phyloP scores from a whole-genome alignment of 116 monocot genomes.

The Posidonia oceanica region DNA sequence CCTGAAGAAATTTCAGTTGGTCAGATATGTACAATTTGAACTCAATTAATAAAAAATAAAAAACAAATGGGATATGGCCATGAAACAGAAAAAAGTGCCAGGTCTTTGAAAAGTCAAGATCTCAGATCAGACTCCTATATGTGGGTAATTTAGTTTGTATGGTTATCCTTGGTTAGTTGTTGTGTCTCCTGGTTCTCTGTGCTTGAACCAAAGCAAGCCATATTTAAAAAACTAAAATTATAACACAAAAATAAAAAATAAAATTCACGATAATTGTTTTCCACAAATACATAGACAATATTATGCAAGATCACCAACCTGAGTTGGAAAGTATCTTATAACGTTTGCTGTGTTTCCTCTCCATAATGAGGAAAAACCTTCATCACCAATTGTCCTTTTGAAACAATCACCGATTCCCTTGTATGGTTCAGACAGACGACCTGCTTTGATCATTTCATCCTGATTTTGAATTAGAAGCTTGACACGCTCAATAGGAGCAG shows the following conservation, averaged over 20 bases:
- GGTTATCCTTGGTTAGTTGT: no score
- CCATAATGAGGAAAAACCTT: conserved; percentile 23
- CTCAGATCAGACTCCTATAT: no score
- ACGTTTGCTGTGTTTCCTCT: conserved; percentile 36
- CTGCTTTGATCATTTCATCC: conserved; percentile 36
- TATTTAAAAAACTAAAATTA: no score
- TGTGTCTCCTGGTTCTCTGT: no score
- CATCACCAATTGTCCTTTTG: conserved; percentile 18
- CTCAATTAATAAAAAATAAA: no score
- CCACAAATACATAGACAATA: neutral
- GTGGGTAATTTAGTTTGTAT: no score
- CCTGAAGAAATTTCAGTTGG: conserved; percentile 10
- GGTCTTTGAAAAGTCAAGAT: no score
- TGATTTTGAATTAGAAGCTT: conserved; percentile 33
- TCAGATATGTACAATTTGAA: no score
- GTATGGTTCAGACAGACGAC: conserved; percentile 32
- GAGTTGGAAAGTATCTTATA: conserved; percentile 40
- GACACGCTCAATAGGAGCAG: conserved; percentile 29
- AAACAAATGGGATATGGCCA: no score
- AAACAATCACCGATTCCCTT: conserved; percentile 35
- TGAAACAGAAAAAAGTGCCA: no score
- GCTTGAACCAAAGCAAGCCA: no score
- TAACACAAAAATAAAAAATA: no score
- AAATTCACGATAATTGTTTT: neutral
- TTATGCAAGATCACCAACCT: conserved; percentile 7